These are phyloP conservation scores for Massospora cicadina DNA, from an alignment of 371 early-diverging fungal genomes.

Conservation along the genomic window DNA sequence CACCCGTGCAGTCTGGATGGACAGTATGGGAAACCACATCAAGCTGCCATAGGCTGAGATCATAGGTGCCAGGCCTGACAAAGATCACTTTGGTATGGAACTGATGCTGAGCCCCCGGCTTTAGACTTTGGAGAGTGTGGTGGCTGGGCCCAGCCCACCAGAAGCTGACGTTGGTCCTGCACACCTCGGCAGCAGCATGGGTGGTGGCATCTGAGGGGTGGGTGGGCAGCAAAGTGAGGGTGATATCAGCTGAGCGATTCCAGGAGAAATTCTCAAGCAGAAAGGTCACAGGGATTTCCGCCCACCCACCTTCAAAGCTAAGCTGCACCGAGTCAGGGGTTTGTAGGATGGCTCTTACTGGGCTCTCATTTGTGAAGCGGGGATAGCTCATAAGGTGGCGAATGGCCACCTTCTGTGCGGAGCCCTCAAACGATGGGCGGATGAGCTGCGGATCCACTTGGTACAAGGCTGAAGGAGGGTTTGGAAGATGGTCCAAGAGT, in stretches of 20 bases:
- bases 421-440: neutral
- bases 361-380: neutral
- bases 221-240: neutral
- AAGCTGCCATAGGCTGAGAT: neutral
- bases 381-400: neutral
- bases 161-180: neutral
- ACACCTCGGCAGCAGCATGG: neutral
- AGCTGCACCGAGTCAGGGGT: neutral
- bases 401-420: neutral
- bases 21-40: neutral
- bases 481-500: conserved; percentile 14
- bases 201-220: neutral
- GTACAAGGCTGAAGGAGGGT: neutral
- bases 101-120: neutral
- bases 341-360: neutral
- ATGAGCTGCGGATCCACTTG: neutral
- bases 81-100: neutral
- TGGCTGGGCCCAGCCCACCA: neutral
- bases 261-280: neutral
- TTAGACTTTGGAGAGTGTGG: neutral
- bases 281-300: neutral
- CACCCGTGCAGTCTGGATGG: neutral
- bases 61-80: neutral
- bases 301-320: neutral
- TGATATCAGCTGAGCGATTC: neutral